Evolutionary conservation across 345 rosid genomes (phyloP).

Genomic region (Arabidopsis suecica): DNA sequence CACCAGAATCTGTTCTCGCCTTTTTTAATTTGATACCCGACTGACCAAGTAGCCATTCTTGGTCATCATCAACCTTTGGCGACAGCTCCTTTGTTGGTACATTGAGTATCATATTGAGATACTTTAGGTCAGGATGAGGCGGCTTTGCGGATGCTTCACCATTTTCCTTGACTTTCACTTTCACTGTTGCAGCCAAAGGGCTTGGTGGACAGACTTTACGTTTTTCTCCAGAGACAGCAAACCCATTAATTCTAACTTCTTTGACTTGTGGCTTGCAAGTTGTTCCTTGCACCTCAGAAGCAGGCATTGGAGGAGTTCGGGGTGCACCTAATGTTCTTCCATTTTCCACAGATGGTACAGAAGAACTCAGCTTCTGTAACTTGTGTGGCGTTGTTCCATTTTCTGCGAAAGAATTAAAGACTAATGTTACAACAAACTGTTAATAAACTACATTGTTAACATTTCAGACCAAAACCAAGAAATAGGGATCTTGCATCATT

Average conservation of each 20-base stretch:
- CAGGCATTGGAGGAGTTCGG: constrained; percentile 38
- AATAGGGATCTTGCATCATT: not conserved
- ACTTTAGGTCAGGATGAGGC: constrained; percentile 75
- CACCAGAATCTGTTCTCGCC: constrained; percentile 40
- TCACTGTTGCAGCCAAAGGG: constrained; percentile 35
- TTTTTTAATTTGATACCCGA: constrained; percentile 41
- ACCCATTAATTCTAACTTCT: constrained; percentile 55
- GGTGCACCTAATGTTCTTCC: constrained; percentile 50
- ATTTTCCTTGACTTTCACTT: constrained; percentile 42
- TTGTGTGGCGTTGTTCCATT: constrained; percentile 53
- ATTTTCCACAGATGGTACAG: constrained; percentile 48
- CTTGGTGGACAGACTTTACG: constrained; percentile 37
- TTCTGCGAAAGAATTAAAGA: constrained; percentile 48
- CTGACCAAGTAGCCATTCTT: constrained; percentile 62
- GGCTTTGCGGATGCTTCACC: constrained; percentile 49
- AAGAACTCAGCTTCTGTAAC: constrained; percentile 45
- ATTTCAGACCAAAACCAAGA: constrained; percentile 45
- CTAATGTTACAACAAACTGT: not conserved
- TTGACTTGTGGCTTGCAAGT: constrained; percentile 44
- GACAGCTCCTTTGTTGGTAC: constrained; percentile 60
- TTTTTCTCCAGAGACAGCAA: constrained; percentile 37
- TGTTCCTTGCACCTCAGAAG: constrained; percentile 42
- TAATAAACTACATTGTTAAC: not conserved
- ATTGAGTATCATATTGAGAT: constrained; percentile 53
- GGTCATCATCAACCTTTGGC: constrained; percentile 48